These are phyloP conservation scores for Meyerozyma sp. DNA, from an alignment of 1,139 yeast genomes.

Conservation along the genomic window DNA sequence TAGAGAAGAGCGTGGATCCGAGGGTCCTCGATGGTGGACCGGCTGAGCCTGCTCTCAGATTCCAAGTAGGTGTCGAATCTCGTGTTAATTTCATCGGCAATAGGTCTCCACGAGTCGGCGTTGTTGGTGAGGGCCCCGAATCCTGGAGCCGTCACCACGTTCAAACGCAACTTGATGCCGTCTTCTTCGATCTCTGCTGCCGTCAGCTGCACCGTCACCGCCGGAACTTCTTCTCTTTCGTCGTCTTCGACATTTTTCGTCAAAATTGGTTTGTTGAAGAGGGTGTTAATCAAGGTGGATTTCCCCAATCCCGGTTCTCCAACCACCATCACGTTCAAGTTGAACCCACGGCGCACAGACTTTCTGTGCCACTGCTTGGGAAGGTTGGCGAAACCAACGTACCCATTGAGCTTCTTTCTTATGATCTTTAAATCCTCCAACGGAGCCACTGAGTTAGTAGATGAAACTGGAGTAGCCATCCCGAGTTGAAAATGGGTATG, in stretches of 20 bases:
- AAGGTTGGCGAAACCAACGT: constrained; percentile 95
- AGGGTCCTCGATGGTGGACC: constrained; percentile 67
- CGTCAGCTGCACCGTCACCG: constrained; percentile 61
- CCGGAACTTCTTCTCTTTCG: constrained; percentile 14
- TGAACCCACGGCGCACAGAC: constrained; percentile 91
- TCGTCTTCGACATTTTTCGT: constrained; percentile 10
- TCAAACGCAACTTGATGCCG: constrained; percentile 81
- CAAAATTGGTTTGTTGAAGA: constrained; percentile 76
- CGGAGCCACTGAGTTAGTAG: constrained; percentile 1
- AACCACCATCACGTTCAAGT: constrained; percentile 80
- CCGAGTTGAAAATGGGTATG: no score
- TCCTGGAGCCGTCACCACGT: constrained; percentile 88
- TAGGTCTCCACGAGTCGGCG: constrained; percentile 87
- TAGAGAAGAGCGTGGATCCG: constrained; percentile 85
- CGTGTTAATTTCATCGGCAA: constrained; percentile 80
- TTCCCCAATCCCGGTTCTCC: constrained; percentile 95
- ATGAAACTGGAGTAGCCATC: no score
- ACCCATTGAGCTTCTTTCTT: constrained; percentile 81
- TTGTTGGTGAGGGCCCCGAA: constrained; percentile 92
- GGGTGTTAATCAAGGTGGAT: constrained; percentile 84
- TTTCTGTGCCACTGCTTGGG: constrained; percentile 99
- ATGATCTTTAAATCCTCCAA: constrained; percentile 49
- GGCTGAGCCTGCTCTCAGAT: constrained; percentile 80
- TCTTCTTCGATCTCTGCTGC: constrained; percentile 83
- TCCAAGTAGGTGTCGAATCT: constrained; percentile 88